Conservation (phyloP, 2,329 filamentous ascomycete species). For the Grosmannia clavigera region DNA sequence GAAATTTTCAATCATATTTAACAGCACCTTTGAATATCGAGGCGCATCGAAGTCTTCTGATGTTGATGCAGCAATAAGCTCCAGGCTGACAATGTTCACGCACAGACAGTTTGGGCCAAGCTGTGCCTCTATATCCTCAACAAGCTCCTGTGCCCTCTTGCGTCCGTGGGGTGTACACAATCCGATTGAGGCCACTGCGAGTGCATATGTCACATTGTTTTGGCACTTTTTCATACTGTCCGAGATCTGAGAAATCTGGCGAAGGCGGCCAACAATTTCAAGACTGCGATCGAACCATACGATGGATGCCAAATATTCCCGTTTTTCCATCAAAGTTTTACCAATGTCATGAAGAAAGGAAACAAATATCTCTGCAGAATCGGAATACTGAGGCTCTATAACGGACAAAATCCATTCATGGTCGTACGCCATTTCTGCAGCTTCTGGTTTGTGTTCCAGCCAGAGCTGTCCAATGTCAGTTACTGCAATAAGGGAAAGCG, state of each 20-base stretch:
- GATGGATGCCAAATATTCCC: slow-evolving; percentile 41
- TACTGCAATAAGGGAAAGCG: no score
- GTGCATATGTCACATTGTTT: slow-evolving; percentile 51
- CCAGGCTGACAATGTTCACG: slow-evolving; percentile 55
- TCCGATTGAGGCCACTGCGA: slow-evolving; percentile 43
- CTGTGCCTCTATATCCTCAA: slow-evolving; percentile 50
- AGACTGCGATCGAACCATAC: slow-evolving; percentile 66
- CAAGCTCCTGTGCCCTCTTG: slow-evolving; percentile 40
- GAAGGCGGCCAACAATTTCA: slow-evolving; percentile 40
- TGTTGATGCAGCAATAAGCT: slow-evolving; percentile 42
- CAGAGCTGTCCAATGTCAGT: background rate
- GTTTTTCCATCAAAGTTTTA: slow-evolving; percentile 37
- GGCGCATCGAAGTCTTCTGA: slow-evolving; percentile 34
- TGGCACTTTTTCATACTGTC: slow-evolving; percentile 37
- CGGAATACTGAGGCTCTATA: slow-evolving; percentile 20
- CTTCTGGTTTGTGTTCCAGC: background rate
- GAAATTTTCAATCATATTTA: slow-evolving; percentile 42
- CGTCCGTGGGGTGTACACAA: slow-evolving; percentile 29
- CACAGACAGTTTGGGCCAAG: slow-evolving; percentile 48
- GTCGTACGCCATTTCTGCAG: slow-evolving; percentile 33
- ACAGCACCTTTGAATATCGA: slow-evolving; percentile 40
- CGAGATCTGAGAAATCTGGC: background rate
- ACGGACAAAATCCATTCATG: slow-evolving; percentile 36
- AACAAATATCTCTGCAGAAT: slow-evolving; percentile 48
- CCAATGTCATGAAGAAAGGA: slow-evolving; percentile 65